Base-by-base conservation (phyloP, 1,284 basidiomycete genomes). In the Cryptococcus depauperatus region DNA sequence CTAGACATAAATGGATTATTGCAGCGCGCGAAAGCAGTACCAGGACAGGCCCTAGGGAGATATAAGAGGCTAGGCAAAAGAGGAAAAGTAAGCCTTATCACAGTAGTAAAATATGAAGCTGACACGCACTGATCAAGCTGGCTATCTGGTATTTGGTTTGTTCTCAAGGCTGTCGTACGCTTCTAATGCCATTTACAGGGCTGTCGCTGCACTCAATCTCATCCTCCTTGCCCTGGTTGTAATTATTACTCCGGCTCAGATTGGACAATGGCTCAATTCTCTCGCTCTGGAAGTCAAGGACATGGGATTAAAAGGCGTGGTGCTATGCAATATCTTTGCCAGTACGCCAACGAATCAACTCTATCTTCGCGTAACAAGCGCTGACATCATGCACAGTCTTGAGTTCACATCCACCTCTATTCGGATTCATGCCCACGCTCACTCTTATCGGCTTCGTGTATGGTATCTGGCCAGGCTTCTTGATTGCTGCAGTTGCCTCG, bases 381-480 rank as follows among this genome's bases (percentile, higher is more conserved):
- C 29, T 7, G 21, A 22, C 9, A 13, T 14, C 26, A 18, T 27
- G 29, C 19, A 7, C 46, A 70, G 69, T 68, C 16, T 46, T 68
- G 11, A 50, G 66, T 5, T 68, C 66, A 0, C 69, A 71, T 47
- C 69, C 69, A 16, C 69, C 69, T 7, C 43, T 71, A 28, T 67
- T 71, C 27, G 69, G 69, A 3, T 70, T 69, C 42, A 57, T 60
- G 34, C 62, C 58, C 6, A 61, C 62, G 7, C 54, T 71, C 46
- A 67, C 66, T 6, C 51, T 71, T 7, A 68, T 70, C 27, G 69
- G 69, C 6, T 70, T 69, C 47, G 62, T 65, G 1, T 71, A 62
- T 27, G 69, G 69, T 1, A 34, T 69, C n/a, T 64, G 62, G 65
- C 62, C 58, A 5, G 69, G 68, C 13, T 51, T 59, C 34, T 41